phyloP scores from a whole-genome alignment of 2,329 filamentous ascomycete species.

The Cryphonectria parasitica region DNA sequence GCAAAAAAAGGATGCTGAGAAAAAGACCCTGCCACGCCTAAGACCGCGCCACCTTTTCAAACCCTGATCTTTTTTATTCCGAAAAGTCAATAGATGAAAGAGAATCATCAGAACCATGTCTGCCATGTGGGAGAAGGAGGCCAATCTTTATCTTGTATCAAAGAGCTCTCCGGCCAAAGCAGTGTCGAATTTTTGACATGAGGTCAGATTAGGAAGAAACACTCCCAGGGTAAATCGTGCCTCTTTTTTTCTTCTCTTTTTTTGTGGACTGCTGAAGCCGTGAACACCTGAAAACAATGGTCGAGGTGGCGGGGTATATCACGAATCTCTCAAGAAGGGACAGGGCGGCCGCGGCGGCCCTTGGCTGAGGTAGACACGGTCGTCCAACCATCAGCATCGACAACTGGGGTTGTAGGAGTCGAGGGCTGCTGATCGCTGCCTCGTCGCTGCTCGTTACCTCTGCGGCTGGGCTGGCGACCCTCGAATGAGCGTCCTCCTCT shows the following conservation, averaged over 20 bases:
- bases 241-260: not conserved
- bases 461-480: constrained; percentile 44
- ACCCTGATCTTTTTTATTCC: constrained; percentile 20
- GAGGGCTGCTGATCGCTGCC: constrained; percentile 38
- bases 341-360: constrained; percentile 41
- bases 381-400: constrained; percentile 68
- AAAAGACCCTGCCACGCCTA: constrained; percentile 24
- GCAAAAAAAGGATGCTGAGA: constrained; percentile 23
- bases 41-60: constrained; percentile 26
- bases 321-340: constrained; percentile 27
- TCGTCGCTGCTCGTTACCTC: constrained; percentile 36
- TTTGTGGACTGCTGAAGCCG: constrained; percentile 11
- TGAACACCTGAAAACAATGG: constrained; percentile 14
- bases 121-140: constrained; percentile 6
- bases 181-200: constrained; percentile 14
- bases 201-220: constrained; percentile 15
- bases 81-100: constrained; percentile 21
- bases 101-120: constrained; percentile 21
- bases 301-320: constrained; percentile 22
- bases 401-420: constrained; percentile 42
- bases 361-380: constrained; percentile 52
- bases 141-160: constrained; percentile 11
- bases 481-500: constrained; percentile 49
- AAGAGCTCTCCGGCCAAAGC: constrained; percentile 13
- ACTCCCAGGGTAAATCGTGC: constrained; percentile 1